A percentile compares a stretch with the other conserved stretches of the same genome.
Conservation (phyloP, 1,139 yeast species). For the Yamadazyma siamensis region DNA sequence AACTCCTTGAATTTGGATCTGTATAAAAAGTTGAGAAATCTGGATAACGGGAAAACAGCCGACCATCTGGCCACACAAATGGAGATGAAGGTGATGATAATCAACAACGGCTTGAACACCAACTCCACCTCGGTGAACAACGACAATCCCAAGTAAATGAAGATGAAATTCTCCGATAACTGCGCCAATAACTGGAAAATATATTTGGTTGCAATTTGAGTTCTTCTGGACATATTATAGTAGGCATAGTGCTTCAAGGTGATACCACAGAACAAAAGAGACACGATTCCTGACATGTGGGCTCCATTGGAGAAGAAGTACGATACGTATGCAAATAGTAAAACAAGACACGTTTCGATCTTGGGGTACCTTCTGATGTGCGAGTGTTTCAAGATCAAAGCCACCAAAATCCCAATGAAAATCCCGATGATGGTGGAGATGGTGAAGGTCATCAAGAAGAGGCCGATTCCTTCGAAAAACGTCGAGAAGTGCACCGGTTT, state of each 20-base stretch:
- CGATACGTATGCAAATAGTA: constrained; percentile 90
- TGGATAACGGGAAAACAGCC: constrained; percentile 92
- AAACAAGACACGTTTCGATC: constrained; percentile 89
- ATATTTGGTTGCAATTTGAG: constrained; percentile 94
- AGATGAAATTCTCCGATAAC: constrained; percentile 92
- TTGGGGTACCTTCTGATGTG: constrained; percentile 93
- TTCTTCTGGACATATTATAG: constrained; percentile 94
- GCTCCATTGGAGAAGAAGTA: constrained; percentile 98
- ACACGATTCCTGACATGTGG: constrained; percentile 98
- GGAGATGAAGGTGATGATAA: constrained; percentile 83
- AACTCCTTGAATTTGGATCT: constrained; percentile 49
- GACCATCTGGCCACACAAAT: constrained; percentile 97
- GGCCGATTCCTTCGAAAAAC: constrained; percentile 88
- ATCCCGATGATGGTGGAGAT: constrained; percentile 91
- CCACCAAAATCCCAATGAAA: constrained; percentile 82
- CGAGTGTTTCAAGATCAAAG: constrained; percentile 85
- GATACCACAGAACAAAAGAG: constrained; percentile 91
- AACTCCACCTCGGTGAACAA: constrained; percentile 93
- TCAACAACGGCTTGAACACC: constrained; percentile 88
- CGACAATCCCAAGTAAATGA: constrained; percentile 90
- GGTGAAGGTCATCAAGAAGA: constrained; percentile 90
- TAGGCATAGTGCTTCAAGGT: constrained; percentile 96
- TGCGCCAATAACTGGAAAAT: constrained; percentile 93
- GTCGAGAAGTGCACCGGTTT: constrained; percentile 70
- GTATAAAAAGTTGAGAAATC: constrained; percentile 76